Base-by-base conservation (phyloP, 306 rosid species). In the Medicago lupulina region DNA sequence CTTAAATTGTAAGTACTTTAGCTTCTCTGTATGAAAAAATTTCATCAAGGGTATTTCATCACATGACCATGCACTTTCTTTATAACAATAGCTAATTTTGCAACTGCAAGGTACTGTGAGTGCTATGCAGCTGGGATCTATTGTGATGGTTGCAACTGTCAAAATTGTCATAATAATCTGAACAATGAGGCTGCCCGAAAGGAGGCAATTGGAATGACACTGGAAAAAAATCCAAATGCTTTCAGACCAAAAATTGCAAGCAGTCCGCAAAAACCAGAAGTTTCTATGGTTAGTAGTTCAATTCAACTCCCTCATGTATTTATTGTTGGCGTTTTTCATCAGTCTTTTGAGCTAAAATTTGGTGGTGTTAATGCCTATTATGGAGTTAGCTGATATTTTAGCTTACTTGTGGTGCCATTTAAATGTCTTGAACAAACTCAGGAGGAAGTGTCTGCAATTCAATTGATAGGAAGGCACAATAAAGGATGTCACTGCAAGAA, bases 401-500 rank as follows among this genome's bases (percentile, higher is more conserved):
- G 31, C 64, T 83, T 23, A 70, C 72, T 74, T 69, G 61, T 46
- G 43, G 39, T 34, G 79, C 36, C 75, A 15, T 74, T 73, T 70
- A 66, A 46, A 76, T 77, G 41, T 62, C 83, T 71, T 77, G 64
- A 70, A 77, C 46, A 19, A 77, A 79, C 74, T 63, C 86, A 91
- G 97, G 89, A 84, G 71, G 88, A 90, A 67, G 75, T 76, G 13
- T 70, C 83, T 63, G 89, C 86, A 76, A 63, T 57, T 86, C 96
- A 87, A 83, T 78, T 84, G 39, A 60, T 84, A 47, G 96, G 88
- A 83, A 91, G 86, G 88, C 97, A 91, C 88, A 89, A 89, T 75
- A 91, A 91, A 87, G 97, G 97, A 79, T 91, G 97, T 67, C 83
- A 89, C 79, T 91, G 97, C 85, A 87, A 83, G 88, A 91, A 89